Percentiles rank a stretch among this genome's conserved stretches.
These are phyloP conservation scores for Diaporthe batatas DNA, from an alignment of 2,329 filamentous ascomycete species.

Conservation along the genomic window DNA sequence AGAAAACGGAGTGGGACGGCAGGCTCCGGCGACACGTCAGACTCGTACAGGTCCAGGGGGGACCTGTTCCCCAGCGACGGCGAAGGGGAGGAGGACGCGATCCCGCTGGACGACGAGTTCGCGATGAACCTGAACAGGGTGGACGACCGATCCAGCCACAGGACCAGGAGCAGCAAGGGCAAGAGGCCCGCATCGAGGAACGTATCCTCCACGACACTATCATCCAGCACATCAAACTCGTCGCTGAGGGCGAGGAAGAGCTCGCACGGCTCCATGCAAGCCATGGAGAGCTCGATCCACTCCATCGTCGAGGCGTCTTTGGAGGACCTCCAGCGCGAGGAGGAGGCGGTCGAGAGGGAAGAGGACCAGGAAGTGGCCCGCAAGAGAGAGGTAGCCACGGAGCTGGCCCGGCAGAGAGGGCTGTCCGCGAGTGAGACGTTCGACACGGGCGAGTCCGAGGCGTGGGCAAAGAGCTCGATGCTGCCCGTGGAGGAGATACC, in stretches of 20 bases:
- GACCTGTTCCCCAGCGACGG: conserved; percentile 92
- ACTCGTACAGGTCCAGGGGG: conserved; percentile 87
- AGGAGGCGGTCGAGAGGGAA: conserved; percentile 62
- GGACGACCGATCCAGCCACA: conserved; percentile 79
- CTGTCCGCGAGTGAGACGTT: conserved; percentile 53
- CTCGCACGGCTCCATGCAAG: conserved; percentile 47
- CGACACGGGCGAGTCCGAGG: conserved; percentile 52
- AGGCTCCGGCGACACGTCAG: conserved; percentile 83
- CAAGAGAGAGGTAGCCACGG: conserved; percentile 65
- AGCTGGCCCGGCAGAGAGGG: conserved; percentile 64
- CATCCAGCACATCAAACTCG: conserved; percentile 54
- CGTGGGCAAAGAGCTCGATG: conserved; percentile 51
- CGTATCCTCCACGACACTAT: conserved; percentile 70
- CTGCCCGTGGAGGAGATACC: conserved; percentile 49
- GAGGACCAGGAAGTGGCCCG: conserved; percentile 67
- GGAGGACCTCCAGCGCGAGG: conserved; percentile 62
- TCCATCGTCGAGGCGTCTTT: conserved; percentile 59
- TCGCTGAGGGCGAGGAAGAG: conserved; percentile 46
- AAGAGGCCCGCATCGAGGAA: conserved; percentile 68
- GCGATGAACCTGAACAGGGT: conserved; percentile 83
- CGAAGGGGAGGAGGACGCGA: conserved; percentile 89
- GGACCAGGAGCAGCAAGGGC: conserved; percentile 71
- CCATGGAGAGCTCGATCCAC: conserved; percentile 54
- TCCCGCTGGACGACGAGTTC: conserved; percentile 94
- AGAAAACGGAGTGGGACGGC: conserved; percentile 82